Conservation (phyloP, 73 alveolate genomes). For the Paraurostyla sp. region DNA sequence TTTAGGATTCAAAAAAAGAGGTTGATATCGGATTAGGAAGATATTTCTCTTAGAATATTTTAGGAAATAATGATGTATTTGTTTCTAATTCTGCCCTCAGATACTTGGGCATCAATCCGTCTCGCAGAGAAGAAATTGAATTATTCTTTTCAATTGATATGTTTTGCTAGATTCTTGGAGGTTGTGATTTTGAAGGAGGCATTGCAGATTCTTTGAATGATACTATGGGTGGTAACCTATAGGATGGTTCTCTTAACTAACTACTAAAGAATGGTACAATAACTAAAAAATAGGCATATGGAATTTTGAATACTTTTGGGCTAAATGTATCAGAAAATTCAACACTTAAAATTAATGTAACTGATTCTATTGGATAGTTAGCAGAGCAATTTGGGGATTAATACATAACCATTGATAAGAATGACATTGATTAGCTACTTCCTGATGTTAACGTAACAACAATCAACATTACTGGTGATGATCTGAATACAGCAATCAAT, state of each 20-base stretch:
- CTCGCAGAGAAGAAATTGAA: not conserved
- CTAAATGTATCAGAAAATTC: not conserved
- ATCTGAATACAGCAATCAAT: not conserved
- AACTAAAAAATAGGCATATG: not conserved
- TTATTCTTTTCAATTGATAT: not conserved
- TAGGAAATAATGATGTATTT: conserved; percentile 68
- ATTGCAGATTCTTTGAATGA: not conserved
- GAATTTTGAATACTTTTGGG: not conserved
- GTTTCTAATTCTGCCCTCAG: conserved; percentile 68
- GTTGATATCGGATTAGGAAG: conserved; percentile 75
- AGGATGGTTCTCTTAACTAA: not conserved
- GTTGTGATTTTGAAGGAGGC: not conserved
- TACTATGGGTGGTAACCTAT: not conserved
- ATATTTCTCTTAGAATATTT: conserved; percentile 55
- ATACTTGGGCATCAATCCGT: conserved; percentile 22
- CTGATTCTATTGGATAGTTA: not conserved
- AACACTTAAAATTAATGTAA: not conserved
- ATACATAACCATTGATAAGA: not conserved
- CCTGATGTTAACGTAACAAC: not conserved
- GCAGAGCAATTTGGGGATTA: not conserved
- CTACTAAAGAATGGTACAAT: not conserved
- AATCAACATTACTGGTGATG: not conserved
- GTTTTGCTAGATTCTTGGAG: conserved; percentile 45
- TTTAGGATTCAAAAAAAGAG: conserved; percentile 68
- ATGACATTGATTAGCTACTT: not conserved